phyloP scores from a whole-genome alignment of 495 filamentous ascomycete species.

The Filosporella fistucella region DNA sequence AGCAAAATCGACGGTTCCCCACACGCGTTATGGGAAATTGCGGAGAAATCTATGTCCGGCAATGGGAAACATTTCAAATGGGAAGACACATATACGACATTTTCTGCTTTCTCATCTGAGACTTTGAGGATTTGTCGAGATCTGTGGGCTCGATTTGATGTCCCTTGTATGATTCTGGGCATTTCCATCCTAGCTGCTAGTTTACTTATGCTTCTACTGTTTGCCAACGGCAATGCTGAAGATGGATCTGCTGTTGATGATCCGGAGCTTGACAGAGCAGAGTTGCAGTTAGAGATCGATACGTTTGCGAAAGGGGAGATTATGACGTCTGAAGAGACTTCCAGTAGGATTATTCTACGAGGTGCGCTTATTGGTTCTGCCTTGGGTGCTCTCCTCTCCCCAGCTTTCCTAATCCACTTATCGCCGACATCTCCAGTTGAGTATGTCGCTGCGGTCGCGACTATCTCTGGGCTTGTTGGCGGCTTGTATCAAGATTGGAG shows the following conservation, averaged over 20 bases:
- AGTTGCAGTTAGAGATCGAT: conserved; percentile 20
- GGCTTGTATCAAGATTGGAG: conserved; percentile 53
- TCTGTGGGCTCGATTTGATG: conserved; percentile 88
- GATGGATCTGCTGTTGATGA: conserved; percentile 16
- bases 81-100: conserved; percentile 50
- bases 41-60: conserved; percentile 32
- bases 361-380: conserved; percentile 25
- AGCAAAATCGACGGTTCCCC: conserved; percentile 49
- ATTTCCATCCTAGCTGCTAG: conserved; percentile 64
- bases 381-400: conserved; percentile 21
- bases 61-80: conserved; percentile 28
- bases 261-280: conserved; percentile 18
- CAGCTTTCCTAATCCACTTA: conserved; percentile 21
- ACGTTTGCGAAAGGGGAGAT: conserved; percentile 12
- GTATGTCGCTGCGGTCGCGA: conserved; percentile 33
- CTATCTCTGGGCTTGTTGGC: conserved; percentile 58
- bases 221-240: conserved; percentile 41
- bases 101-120: conserved; percentile 68
- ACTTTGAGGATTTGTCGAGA: conserved; percentile 76
- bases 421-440: no score
- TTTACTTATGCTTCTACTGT: conserved; percentile 62
- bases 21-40: conserved; percentile 50
- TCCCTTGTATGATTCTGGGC: conserved; percentile 77
- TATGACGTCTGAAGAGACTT: conserved; percentile 16
- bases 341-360: conserved; percentile 22